Base-by-base conservation (phyloP, 1,284 basidiomycete species). In the Moesziomyces sp. region DNA sequence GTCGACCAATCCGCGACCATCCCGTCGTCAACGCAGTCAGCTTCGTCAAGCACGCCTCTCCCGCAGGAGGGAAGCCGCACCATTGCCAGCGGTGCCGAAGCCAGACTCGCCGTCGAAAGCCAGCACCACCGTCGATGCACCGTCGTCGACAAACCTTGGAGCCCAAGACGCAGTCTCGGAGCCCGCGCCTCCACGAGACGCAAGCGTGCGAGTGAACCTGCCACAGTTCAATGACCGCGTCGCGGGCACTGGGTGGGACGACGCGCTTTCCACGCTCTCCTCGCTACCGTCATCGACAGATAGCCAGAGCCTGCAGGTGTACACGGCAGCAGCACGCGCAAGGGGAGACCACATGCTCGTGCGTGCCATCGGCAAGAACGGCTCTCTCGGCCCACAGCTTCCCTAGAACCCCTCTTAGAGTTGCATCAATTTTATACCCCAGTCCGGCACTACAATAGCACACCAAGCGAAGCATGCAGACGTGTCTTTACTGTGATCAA, bases 261-360 rank as follows among this genome's bases (percentile, higher is more conserved):
- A 55, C 16, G 5, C 46, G n/a, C 40, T 71, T 38, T 9, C 26
- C 0, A 21, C 35, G 19, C 47, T 50, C 43, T 18, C 28, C 35
- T 14, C 28, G 11, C 40, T 18, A 6, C 23, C 35, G 11, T 48
- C n/a, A 23, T 14, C 47, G 35, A 40, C 18, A 9, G 35, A 38
- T 3, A 38, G 16, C 7, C 35, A 24, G 18, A 14, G 13, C 40
- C 5, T 40, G 5, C 18, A 11, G 44, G 19, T 28, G 13, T 19
- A 42, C 21, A 14, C 62, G n/a, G 14, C 23, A 43, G 69, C 69
- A 7, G 55, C 63, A 6, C 58, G 52, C 6, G 58, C 69, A 4
- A 44, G 64, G 46, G 70, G 70, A 49, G 65, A 67, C 45, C 65
- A 73, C 45, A n/a, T 74, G 6, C n/a, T 74, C n/a, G 34, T 74